Evolutionary conservation across 2,329 filamentous ascomycete species (phyloP).

Genomic region (Salinomyces thailandicus): DNA sequence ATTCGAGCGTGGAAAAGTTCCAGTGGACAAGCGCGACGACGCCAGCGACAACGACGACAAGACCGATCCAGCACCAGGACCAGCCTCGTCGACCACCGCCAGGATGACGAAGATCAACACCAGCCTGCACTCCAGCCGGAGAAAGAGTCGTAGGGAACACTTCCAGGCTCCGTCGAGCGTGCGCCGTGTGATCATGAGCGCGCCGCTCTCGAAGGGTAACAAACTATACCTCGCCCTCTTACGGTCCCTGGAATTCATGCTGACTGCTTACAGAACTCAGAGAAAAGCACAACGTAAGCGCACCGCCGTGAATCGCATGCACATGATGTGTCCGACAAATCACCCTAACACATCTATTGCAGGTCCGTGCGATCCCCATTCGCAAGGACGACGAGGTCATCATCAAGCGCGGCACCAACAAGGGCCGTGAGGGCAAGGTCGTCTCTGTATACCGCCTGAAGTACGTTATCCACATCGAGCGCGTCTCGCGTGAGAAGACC

Average conservation of each 20-base stretch:
- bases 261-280: slow-evolving; percentile 53
- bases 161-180: slow-evolving; percentile 90
- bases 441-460: slow-evolving; percentile 96
- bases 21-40: slow-evolving; percentile 1
- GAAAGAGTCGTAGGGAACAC: slow-evolving; percentile 99
- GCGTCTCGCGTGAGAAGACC: slow-evolving; percentile 92
- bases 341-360: slow-evolving; percentile 12
- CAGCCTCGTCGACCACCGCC: slow-evolving; percentile 26
- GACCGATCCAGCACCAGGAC: slow-evolving; percentile 8
- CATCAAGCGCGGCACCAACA: slow-evolving; percentile 86
- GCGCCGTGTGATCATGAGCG: slow-evolving; percentile 95
- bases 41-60: slow-evolving; percentile 15
- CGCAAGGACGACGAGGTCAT: slow-evolving; percentile 79
- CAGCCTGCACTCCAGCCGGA: slow-evolving; percentile 67
- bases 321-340: slow-evolving; percentile 6
- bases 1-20: slow-evolving; percentile 4
- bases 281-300: slow-evolving; percentile 89
- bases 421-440: slow-evolving; percentile 98
- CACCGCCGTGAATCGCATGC: slow-evolving; percentile 7
- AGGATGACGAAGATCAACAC: slow-evolving; percentile 64
- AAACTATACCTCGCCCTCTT: slow-evolving; percentile 1
- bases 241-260: slow-evolving; percentile 9
- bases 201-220: slow-evolving; percentile 71
- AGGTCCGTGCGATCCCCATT: slow-evolving; percentile 93
- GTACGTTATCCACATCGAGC: slow-evolving; percentile 95